Evolutionary conservation across 2,329 filamentous ascomycete species (phyloP), one percentile per base, ranked within the genome.

Genomic region (Rhytidhysteron rufulum): DNA sequence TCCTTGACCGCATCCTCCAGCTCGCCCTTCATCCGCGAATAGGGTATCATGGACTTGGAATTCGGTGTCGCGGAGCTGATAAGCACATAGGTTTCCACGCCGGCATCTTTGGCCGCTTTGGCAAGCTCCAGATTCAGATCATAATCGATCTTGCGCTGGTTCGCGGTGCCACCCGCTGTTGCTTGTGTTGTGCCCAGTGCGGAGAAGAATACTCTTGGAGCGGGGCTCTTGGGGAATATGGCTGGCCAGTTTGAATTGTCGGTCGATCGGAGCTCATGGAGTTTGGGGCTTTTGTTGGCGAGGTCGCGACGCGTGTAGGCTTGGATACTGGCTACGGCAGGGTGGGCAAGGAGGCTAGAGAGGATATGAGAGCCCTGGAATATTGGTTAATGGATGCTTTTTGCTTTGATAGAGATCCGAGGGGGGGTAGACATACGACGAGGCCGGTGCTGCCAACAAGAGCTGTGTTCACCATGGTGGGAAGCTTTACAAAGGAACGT

Each of bases 131-230:
- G 65, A 66, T 95, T 95, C 32, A 95, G 73, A 58, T 93, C 88
- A 60, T 89, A 80, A 69, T 96, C 91, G 49, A 96, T 86, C 59
- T 86, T 86, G 70, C 88, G 85, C 68, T 96, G 91, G 46, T 83
- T 81, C 20, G 81, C 83, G 49, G 95, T 69, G 42, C 85, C 75
- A 45, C 90, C 90, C 0, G 88, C 89, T 10, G 75, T 74, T 0
- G 73, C 84, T 35, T 82, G 79, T 0, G 90, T 96, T 2, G 88
- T 95, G 42, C 84, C 91, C 1, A 96, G 76, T 1, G 80, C 80
- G 2, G 86, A 89, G 68, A 91, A 81, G 69, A 93, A 83, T 49
- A 85, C 71, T 1, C 71, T 62, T 0, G 86, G 82, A 0, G 72
- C 47, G 0, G 82, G 78, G 33, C 85, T 66, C 24, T 70, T 65